Percentiles rank a stretch among this genome's conserved stretches.
Conservation (phyloP, 805 yeast genomes). For the Cyberlindnera galapagoensis region DNA sequence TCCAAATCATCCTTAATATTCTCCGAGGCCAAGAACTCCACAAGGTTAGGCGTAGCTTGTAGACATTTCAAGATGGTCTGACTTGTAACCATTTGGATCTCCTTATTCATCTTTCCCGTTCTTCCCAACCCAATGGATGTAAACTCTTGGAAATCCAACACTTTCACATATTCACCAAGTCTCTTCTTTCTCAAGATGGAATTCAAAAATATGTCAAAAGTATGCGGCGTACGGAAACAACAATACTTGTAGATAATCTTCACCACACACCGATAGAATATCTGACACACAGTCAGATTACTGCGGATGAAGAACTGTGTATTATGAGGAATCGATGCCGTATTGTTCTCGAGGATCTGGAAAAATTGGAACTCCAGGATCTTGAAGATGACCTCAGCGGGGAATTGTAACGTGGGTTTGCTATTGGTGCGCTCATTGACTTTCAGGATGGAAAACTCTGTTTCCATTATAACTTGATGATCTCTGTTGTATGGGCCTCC, state of each 20-base stretch:
- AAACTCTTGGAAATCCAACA: slow-evolving; percentile 81
- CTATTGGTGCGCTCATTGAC: no score
- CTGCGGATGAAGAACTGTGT: slow-evolving; percentile 45
- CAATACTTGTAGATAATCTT: slow-evolving; percentile 61
- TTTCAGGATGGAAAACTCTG: no score
- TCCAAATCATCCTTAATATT: slow-evolving; percentile 80
- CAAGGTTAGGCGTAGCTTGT: slow-evolving; percentile 53
- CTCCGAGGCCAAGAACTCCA: slow-evolving; percentile 79
- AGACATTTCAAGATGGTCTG: slow-evolving; percentile 62
- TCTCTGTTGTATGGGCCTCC: no score
- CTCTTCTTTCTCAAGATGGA: slow-evolving; percentile 41
- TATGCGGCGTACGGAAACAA: slow-evolving; percentile 71
- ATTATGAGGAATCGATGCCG: slow-evolving; percentile 45
- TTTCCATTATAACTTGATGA: no score
- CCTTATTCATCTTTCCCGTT: slow-evolving; percentile 83
- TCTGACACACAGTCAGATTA: slow-evolving; percentile 48
- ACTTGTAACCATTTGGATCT: slow-evolving; percentile 84
- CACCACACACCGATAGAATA: slow-evolving; percentile 50
- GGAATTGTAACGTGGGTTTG: slow-evolving; percentile 28
- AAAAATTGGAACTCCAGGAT: slow-evolving; percentile 49
- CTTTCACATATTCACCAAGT: slow-evolving; percentile 58
- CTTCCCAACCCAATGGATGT: slow-evolving; percentile 88
- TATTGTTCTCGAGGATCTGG: slow-evolving; percentile 42
- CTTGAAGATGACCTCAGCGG: slow-evolving; percentile 49
- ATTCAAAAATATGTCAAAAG: slow-evolving; percentile 64